A percentile compares a stretch with the other conserved stretches of the same genome.
Evolutionary conservation across 306 rosid genomes (phyloP).

Genomic region (Fragaria vesca): DNA sequence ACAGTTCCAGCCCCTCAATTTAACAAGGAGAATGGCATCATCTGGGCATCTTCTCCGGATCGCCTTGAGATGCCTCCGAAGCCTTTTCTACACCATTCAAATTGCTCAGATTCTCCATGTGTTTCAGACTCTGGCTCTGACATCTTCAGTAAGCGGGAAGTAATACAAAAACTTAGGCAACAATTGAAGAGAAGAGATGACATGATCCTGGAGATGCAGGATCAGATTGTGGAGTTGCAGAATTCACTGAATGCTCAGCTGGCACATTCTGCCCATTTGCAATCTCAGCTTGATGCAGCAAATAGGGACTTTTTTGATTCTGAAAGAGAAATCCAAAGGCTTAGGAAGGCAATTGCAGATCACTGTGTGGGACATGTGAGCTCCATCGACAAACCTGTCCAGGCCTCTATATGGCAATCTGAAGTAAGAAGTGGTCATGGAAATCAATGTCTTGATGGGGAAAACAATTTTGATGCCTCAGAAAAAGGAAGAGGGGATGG

Average conservation of each 20-base stretch:
- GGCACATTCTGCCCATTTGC: constrained; percentile 73
- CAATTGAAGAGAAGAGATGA: constrained; percentile 93
- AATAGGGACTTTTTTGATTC: constrained; percentile 75
- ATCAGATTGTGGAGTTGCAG: constrained; percentile 81
- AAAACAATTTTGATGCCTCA: constrained; percentile 47
- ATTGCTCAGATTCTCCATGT: constrained; percentile 92
- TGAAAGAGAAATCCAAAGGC: constrained; percentile 81
- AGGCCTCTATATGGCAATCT: constrained; percentile 37
- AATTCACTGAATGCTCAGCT: constrained; percentile 66
- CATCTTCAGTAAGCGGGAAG: constrained; percentile 88
- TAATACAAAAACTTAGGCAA: constrained; percentile 86
- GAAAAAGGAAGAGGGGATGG: constrained; percentile 56
- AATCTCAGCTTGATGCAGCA: constrained; percentile 72
- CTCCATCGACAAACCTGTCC: constrained; percentile 48
- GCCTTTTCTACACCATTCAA: constrained; percentile 74
- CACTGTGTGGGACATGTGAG: constrained; percentile 63
- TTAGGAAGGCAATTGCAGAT: constrained; percentile 88
- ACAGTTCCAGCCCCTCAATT: constrained; percentile 70
- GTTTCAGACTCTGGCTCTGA: constrained; percentile 96
- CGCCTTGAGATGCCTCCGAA: constrained; percentile 80
- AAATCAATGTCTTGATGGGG: constrained; percentile 58
- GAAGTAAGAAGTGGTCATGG: constrained; percentile 55
- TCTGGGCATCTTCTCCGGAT: constrained; percentile 91
- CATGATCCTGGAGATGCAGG: constrained; percentile 96
- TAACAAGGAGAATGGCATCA: constrained; percentile 71